A percentile compares a stretch with the other conserved stretches of the same genome.
phyloP scores from a whole-genome alignment of 805 yeast genomes.

The Wickerhamomyces alni region DNA sequence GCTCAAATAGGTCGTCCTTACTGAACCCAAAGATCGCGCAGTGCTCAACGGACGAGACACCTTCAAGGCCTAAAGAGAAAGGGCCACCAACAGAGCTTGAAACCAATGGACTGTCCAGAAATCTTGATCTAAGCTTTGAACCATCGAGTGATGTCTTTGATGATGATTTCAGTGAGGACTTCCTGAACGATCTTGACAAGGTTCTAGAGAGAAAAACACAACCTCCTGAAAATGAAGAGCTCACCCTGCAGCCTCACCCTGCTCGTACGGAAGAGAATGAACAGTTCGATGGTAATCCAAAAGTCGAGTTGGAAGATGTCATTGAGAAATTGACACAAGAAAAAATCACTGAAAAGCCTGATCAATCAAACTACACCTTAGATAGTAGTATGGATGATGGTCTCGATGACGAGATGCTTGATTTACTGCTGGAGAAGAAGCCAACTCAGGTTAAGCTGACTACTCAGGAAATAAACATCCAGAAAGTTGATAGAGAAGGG shows the following conservation, averaged over 20 bases:
- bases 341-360: constrained; percentile 2
- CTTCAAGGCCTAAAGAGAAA: constrained; percentile 6
- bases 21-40: too few relatives aligned
- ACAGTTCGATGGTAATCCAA: background rate
- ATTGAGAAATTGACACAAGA: constrained; percentile 5
- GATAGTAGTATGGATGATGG: constrained; percentile 10
- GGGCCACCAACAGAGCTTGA: background rate
- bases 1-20: background rate
- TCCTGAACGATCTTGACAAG: constrained; percentile 13
- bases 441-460: constrained; percentile 6
- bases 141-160: constrained; percentile 17
- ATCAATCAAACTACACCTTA: constrained; percentile 4
- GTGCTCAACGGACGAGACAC: constrained; percentile 4
- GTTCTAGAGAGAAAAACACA: constrained; percentile 3
- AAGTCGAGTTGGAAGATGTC: background rate
- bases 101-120: background rate
- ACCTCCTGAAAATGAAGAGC: background rate
- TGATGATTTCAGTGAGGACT: constrained; percentile 23
- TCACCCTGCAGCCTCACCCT: too few relatives aligned
- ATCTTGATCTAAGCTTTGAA: constrained; percentile 3
- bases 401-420: constrained; percentile 16
- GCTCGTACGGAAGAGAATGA: too few relatives aligned
- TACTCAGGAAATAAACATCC: constrained; percentile 19
- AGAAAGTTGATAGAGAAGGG: constrained; percentile 16
- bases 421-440: constrained; percentile 11